phyloP scores from a whole-genome alignment of 2,329 filamentous ascomycete genomes.

The Diplodia sapinea region DNA sequence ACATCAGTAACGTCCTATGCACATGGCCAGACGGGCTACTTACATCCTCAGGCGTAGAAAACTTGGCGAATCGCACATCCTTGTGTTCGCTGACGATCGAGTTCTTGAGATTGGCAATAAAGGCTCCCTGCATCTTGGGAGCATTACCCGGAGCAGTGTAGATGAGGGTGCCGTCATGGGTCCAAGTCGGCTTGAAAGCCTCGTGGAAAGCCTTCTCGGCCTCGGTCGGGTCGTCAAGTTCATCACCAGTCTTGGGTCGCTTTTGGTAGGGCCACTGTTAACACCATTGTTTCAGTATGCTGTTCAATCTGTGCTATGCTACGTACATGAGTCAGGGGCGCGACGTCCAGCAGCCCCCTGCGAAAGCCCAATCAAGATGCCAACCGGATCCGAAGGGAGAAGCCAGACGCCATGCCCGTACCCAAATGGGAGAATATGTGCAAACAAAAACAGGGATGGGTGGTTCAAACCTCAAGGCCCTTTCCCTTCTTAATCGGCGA shows the following conservation, averaged over 20 bases:
- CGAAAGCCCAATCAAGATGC: slow-evolving; percentile 17
- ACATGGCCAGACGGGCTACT: slow-evolving; percentile 34
- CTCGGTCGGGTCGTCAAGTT: slow-evolving; percentile 67
- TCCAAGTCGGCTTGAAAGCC: slow-evolving; percentile 80
- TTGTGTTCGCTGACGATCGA: slow-evolving; percentile 68
- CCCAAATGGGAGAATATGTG: slow-evolving; percentile 29
- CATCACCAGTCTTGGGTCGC: slow-evolving; percentile 70
- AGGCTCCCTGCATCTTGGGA: slow-evolving; percentile 51
- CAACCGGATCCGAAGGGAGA: slow-evolving; percentile 26
- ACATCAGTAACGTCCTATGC: slow-evolving; percentile 29
- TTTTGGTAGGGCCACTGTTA: slow-evolving; percentile 85
- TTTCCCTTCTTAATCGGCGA: slow-evolving; percentile 61
- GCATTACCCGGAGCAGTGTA: slow-evolving; percentile 60
- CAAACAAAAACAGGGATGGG: slow-evolving; percentile 47
- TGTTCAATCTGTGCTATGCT: slow-evolving; percentile 53
- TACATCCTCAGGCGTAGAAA: slow-evolving; percentile 57
- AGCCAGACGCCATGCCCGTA: slow-evolving; percentile 30
- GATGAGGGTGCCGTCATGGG: slow-evolving; percentile 73
- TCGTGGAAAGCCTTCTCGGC: slow-evolving; percentile 72
- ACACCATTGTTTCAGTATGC: slow-evolving; percentile 46
- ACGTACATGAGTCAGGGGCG: slow-evolving; percentile 48
- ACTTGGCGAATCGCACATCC: slow-evolving; percentile 69
- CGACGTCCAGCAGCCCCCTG: slow-evolving; percentile 32
- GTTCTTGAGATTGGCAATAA: slow-evolving; percentile 61
- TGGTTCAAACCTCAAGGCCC: slow-evolving; percentile 88